Base-by-base conservation (phyloP, 2,329 filamentous ascomycete species). In the Aspergillus sp. region DNA sequence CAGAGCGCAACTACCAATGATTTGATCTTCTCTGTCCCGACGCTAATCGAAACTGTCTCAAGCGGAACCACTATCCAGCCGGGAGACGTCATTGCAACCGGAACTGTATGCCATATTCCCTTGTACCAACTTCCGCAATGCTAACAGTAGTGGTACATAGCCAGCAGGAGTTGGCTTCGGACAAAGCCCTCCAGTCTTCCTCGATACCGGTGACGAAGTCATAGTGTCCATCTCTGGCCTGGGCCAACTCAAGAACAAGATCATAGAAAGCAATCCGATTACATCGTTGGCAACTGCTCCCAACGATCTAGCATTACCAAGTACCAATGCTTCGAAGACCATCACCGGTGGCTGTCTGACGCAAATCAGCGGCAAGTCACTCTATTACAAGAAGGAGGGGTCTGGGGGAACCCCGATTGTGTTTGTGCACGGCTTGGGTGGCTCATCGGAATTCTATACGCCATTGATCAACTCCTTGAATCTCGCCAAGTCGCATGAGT, bases 51-150 rank as follows among this genome's bases (percentile, higher is more conserved):
- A 44, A 75, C 74, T 5, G 58, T 75, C 17, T 76, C 72, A 33
- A 71, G 69, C 35, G 76, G 73, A 0, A 73, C 73, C 13, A 81
- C 78, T 0, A 53, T 81, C 0, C 67, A 74, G 51, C 63, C 69
- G 0, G 78, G 78, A 0, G 76, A 78, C 15, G 68, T 79, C 0
- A 65, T 81, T 38, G 67, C 77, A 3, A 77, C 73, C 1, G 73
- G 75, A 1, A 79, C 76, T 4, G 80, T 49, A 10, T 27, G 25
- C 10, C 25, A 27, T 10, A 27, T 9, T 10, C 9, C 9, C 25
- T 10, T 27, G 3, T 10, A 27, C 3, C 7, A 3, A 10, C 25
- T 9, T 27, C 9, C 25, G 10, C 10, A 27, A 27, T 27, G 10
- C 25, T 27, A 10, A 10, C 25, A 27, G 4, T 3, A 10, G 25